phyloP scores from a whole-genome alignment of 805 yeast genomes.

The Candida jianshihensis region DNA sequence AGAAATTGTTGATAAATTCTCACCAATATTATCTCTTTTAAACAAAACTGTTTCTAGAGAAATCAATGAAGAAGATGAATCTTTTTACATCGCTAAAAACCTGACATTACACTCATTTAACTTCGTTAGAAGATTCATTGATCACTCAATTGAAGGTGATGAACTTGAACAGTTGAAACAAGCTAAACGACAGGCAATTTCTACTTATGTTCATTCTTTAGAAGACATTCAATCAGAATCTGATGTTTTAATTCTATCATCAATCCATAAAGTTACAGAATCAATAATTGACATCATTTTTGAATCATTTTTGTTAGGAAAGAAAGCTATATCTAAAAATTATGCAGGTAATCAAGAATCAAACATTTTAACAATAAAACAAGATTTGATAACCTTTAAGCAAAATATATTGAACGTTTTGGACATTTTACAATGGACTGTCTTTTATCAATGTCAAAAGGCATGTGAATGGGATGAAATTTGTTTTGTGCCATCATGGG shows the following conservation, averaged over 20 bases:
- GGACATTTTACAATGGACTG: conserved; percentile 33
- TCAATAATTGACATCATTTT: conserved; percentile 32
- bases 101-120: conserved; percentile 36
- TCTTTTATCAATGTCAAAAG: conserved; percentile 33
- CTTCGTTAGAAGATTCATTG: conserved; percentile 38
- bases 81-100: conserved; percentile 23
- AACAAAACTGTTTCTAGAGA: conserved; percentile 29
- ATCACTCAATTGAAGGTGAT: conserved; percentile 12
- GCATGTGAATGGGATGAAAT: conserved; percentile 40
- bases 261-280: conserved; percentile 34
- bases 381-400: background rate
- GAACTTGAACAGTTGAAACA: conserved; percentile 9
- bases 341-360: conserved; percentile 11
- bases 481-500: conserved; percentile 58
- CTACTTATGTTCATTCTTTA: conserved; percentile 41
- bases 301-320: conserved; percentile 28
- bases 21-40: conserved; percentile 38
- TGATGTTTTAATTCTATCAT: conserved; percentile 44
- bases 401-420: conserved; percentile 18
- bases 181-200: conserved; percentile 32
- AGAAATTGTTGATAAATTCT: conserved; percentile 43
- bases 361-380: conserved; percentile 7
- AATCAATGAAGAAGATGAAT: conserved; percentile 6
- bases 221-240: conserved; percentile 29
- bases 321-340: conserved; percentile 18